phyloP scores from a whole-genome alignment of 306 rosid species.

The Cicer pinnatifidum region DNA sequence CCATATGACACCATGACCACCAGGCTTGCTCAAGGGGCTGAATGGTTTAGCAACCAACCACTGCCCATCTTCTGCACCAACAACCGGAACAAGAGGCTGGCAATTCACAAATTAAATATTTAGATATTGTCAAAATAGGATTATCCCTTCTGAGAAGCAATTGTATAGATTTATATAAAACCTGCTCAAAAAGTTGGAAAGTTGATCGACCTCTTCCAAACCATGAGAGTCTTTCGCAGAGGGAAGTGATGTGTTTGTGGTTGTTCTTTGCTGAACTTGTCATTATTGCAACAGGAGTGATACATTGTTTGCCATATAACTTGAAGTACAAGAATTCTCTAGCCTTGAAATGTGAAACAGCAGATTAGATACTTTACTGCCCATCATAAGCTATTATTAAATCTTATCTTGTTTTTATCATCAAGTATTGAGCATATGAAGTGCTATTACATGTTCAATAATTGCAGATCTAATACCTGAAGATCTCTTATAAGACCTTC shows the following conservation, averaged over 20 bases:
- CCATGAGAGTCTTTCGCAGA: constrained; percentile 87
- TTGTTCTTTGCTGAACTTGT: constrained; percentile 96
- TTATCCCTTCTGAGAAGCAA: constrained; percentile 32
- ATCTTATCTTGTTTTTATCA: constrained; percentile 39
- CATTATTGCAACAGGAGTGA: constrained; percentile 97
- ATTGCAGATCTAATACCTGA: constrained; percentile 73
- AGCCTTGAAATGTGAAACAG: constrained; percentile 66
- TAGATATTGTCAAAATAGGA: constrained; percentile 43
- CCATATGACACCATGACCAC: constrained; percentile 99
- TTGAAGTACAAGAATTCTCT: constrained; percentile 95
- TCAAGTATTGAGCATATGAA: constrained; percentile 34
- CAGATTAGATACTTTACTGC: constrained; percentile 29
- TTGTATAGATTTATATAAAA: constrained; percentile 49
- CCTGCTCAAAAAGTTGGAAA: constrained; percentile 96
- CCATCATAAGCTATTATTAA: constrained; percentile 21
- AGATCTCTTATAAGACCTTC: constrained; percentile 97
- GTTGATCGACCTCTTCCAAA: constrained; percentile 96
- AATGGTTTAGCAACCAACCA: constrained; percentile 84
- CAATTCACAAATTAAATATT: constrained; percentile 52
- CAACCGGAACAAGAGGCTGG: constrained; percentile 97
- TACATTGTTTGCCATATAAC: constrained; percentile 81
- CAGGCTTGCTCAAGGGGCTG: constrained; percentile 84
- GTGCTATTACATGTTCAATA: constrained; percentile 36
- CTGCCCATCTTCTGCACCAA: constrained; percentile 83
- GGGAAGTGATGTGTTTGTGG: constrained; percentile 68